Base-by-base conservation (phyloP, 73 alveolate species). In the Halteria grandinella region DNA sequence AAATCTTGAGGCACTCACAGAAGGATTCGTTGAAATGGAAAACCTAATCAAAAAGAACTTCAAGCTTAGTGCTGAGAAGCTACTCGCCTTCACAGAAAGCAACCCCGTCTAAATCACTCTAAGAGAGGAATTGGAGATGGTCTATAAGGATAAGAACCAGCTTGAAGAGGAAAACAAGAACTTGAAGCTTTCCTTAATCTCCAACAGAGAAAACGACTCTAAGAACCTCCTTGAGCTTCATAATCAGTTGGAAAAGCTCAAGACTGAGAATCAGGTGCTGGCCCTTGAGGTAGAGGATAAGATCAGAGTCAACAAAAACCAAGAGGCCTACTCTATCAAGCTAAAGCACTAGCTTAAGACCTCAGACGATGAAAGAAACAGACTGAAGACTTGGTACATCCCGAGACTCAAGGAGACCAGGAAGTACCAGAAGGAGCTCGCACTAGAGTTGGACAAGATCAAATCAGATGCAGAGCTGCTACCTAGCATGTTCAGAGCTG, bases 401-500 rank as follows among this genome's bases (percentile, higher is more conserved):
- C 95, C 95, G 1, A 79, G 86, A 44, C 39, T 87, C 18, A 85
- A 87, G 69, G 89, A 87, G 55, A 73, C 91, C 0, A 78, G 79
- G 51, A 71, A 75, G 52, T 74, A 57, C 43, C 89, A 87, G 32
- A 71, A 73, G 57, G 95, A 87, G 41, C 72, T 87, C 28, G 60
- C 71, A 8, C 75, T 23, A 12, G 95, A 87, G 51, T 57, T 87
- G 20, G 55, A 49, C 41, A 87, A 75, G 44, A 87, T 87, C 71
- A 50, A 63, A 39, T 83, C 71, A 51, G 95, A 87, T 50, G 95
- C 95, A 0, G 95, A 87, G 64, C 62, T 87, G 28, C 80, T 87
- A 1, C 95, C 95, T 17, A 29, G 79, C 25, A 87, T 87, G 95
- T 87, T 87, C 79, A 87, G 95, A 63, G 81, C 79, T 39, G 95